phyloP scores from a whole-genome alignment of 192 early-diverging fungal species.

The Martensiomyces pterosporus region DNA sequence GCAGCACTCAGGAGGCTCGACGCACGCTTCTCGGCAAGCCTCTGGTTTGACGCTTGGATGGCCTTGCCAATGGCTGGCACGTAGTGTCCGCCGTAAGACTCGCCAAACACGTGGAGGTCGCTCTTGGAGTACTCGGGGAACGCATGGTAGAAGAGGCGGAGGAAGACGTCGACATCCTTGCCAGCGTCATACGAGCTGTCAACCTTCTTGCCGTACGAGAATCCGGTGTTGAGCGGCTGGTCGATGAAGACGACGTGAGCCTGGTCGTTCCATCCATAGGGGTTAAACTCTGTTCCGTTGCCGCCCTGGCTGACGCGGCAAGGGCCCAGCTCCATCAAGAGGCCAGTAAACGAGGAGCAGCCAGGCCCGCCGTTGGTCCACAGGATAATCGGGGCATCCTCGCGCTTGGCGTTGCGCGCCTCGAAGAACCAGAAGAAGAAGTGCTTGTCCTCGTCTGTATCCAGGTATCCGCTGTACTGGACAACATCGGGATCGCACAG shows the following conservation, averaged over 20 bases:
- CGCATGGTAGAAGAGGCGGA: constrained; percentile 76
- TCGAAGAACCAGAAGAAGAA: constrained; percentile 97
- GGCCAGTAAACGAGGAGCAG: constrained; percentile 69
- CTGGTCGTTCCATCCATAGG: constrained; percentile 80
- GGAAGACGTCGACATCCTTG: constrained; percentile 74
- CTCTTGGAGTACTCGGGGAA: constrained; percentile 70
- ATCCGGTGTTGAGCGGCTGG: constrained; percentile 87
- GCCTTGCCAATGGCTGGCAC: constrained; percentile 79
- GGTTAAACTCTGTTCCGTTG: constrained; percentile 62
- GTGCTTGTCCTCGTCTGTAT: constrained; percentile 57
- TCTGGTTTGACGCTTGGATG: constrained; percentile 69
- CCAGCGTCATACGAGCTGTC: constrained; percentile 67
- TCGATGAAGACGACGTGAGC: constrained; percentile 78
- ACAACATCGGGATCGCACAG: constrained; percentile 85
- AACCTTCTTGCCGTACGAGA: constrained; percentile 69
- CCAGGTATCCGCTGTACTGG: constrained; percentile 78
- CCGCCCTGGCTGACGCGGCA: constrained; percentile 73
- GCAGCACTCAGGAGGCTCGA: background rate
- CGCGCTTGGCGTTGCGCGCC: constrained; percentile 60
- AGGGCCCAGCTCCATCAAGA: constrained; percentile 76
- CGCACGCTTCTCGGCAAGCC: constrained; percentile 1
- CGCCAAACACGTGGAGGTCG: constrained; percentile 83
- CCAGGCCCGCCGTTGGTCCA: constrained; percentile 83
- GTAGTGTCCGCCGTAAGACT: constrained; percentile 86
- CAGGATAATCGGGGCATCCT: constrained; percentile 63